Base-by-base conservation (phyloP, 164 flowering plant species). In the Litsea cubeba region DNA sequence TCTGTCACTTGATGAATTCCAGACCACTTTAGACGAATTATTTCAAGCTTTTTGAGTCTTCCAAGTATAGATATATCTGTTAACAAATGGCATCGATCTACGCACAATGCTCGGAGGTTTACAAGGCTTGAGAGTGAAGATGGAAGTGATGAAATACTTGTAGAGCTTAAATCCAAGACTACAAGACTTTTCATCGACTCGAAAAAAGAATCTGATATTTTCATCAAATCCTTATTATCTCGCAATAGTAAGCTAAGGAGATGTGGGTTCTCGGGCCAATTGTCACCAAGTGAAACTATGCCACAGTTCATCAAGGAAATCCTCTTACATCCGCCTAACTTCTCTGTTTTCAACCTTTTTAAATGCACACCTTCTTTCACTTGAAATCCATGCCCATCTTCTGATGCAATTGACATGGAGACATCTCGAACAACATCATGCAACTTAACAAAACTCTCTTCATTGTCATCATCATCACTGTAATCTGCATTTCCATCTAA, bases 381-480 rank as follows among this genome's bases (percentile, higher is more conserved):
- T 54, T 68, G 11, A 28, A 72, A 62, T 10, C 20, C 26, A 25
- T 69, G 35, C 10, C n/a, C 17, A 4, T 26, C 24, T 20, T 62
- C 17, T 12, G 72, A 72, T 18, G 79, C 68, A 18, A 77, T 77
- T 5, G 0, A 46, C 17, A 67, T 46, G 15, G 69, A 72, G 2
- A 67, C 51, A 68, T 68, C 54, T 17, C 72, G 50, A 28, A 72
- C 57, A 4, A 68, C 69, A 72, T 77, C 79, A 40, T 77, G 72
- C 72, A 77, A 40, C 50, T 69, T 77, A 2, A 67, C 68, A 69
- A 2, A 20, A 1, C 32, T 50, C 2, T 72, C 64, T 18, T 28
- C 17, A 26, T 67, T 50, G 14, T 62, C 69, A 7, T 6, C 46
- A 35, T 35, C 46, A 35, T 35, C 46, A 35, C 46, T 35, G 46